These are phyloP conservation scores for Hibiscus mutabilis DNA, from an alignment of 345 rosid genomes.

Conservation along the genomic window DNA sequence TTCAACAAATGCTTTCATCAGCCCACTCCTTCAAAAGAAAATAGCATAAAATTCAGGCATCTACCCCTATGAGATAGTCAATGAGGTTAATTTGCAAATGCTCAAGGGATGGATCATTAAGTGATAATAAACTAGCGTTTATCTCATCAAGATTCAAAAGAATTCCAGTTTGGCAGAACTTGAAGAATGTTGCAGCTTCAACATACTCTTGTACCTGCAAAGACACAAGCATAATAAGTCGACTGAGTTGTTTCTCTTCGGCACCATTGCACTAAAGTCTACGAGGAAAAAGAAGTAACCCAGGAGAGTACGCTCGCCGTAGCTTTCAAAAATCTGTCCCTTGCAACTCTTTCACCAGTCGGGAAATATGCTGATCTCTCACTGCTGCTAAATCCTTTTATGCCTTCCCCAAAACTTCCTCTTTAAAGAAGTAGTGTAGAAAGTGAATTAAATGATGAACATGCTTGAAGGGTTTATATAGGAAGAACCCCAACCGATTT, in stretches of 20 bases:
- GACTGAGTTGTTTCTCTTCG: not conserved
- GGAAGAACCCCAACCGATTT: no score
- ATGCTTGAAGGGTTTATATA: no score
- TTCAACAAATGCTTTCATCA: not conserved
- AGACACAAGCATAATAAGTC: not conserved
- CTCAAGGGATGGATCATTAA: constrained; percentile 58
- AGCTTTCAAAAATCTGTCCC: constrained; percentile 94
- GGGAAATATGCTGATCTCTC: constrained; percentile 45
- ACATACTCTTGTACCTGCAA: constrained; percentile 88
- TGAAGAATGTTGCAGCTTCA: constrained; percentile 90
- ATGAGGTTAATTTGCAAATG: constrained; percentile 80
- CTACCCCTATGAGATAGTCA: constrained; percentile 90
- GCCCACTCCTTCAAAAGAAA: not conserved
- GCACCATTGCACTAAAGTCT: not conserved
- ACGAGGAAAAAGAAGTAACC: constrained; percentile 35
- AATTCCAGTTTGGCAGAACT: constrained; percentile 64
- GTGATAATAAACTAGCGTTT: constrained; percentile 50
- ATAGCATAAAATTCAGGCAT: constrained; percentile 11
- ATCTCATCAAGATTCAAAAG: constrained; percentile 71
- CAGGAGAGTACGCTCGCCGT: constrained; percentile 85
- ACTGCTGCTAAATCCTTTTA: constrained; percentile 71
- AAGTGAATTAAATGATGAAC: no score
- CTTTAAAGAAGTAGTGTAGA: no score
- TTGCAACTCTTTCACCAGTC: constrained; percentile 69
- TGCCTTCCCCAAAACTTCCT: constrained; percentile 73